Base-by-base conservation (phyloP, 2,329 filamentous ascomycete species). In the Aspergillus sp. region DNA sequence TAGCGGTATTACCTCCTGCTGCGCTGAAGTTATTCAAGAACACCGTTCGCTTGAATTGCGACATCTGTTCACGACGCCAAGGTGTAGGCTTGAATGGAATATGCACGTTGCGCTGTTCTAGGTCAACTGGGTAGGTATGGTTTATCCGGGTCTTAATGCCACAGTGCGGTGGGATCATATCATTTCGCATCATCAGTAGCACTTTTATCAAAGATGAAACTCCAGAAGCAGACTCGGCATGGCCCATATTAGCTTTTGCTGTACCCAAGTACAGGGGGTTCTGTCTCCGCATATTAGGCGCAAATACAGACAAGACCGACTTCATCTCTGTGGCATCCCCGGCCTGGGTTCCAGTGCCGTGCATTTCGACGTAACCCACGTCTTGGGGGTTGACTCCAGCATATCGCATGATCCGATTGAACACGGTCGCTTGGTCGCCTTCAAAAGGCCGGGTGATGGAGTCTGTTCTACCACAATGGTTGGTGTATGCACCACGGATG, bases 321-420 rank as follows among this genome's bases (percentile, higher is more conserved):
- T 86, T 81, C 89, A 94, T 93, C 74, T 97, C 92, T 4, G 87
- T 89, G 7, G 87, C 88, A 70, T 96, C 92, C 2, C 65, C 92
- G 32, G 90, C 91, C 74, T 95, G 91, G 0, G 91, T 96, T 32
- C 92, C 92, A 2, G 92, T 96, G 13, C 91, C 92, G 74, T 96
- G 91, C 88, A 95, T 92, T 76, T 96, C 92, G 8, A 96, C 88
- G 70, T 94, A 96, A 74, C 87, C 87, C 52, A 96, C 84, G 63
- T 93, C 89, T 54, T 87, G 83, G 1, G 91, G 89, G 69, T 93
- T 87, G 21, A 95, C 84, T 59, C 89, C 88, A 45, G 90, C 88
- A 49, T 90, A 85, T 49, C 89, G 84, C 1, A 95, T 81, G 23
- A 95, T 87, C 39, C 85, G 81, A 60, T 85, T 84, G 68, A 89